Evolutionary conservation across 345 rosid species (phyloP).

Genomic region (Linum usitatissimum): DNA sequence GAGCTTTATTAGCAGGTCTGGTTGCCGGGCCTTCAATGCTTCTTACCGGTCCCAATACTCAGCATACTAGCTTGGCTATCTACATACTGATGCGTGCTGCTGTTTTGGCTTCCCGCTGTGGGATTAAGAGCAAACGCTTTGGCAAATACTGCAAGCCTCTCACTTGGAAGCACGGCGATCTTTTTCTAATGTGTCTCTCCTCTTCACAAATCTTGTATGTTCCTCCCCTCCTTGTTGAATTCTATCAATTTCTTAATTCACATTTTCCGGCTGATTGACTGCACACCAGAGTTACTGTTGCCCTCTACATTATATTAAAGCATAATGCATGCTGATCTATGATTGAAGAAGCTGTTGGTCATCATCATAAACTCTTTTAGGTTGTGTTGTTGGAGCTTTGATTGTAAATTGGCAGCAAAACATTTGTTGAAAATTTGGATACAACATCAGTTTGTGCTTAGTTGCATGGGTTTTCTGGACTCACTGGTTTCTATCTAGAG

Average conservation of each 20-base stretch:
- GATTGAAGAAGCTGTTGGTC: no score
- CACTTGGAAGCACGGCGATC: conserved; percentile 95
- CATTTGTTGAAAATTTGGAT: no score
- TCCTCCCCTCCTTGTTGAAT: neutral
- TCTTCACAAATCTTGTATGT: conserved; percentile 88
- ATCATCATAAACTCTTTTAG: no score
- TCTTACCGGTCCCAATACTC: conserved; percentile 69
- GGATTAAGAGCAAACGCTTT: conserved; percentile 77
- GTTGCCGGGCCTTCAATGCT: conserved; percentile 95
- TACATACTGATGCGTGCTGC: conserved; percentile 92
- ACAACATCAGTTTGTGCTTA: no score
- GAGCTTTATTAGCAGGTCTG: conserved; percentile 74
- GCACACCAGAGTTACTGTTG: neutral
- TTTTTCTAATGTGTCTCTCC: conserved; percentile 91
- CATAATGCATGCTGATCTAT: neutral
- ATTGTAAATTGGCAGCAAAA: no score
- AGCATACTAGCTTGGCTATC: conserved; percentile 77
- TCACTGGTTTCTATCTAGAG: no score
- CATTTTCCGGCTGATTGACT: neutral
- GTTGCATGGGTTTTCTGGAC: no score
- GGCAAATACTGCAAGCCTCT: conserved; percentile 81
- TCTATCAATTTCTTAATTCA: neutral
- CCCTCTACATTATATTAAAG: neutral
- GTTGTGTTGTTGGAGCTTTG: no score
- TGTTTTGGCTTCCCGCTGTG: conserved; percentile 86